phyloP scores from a whole-genome alignment of 1,284 basidiomycete species.

The Microbotryum violaceum region DNA sequence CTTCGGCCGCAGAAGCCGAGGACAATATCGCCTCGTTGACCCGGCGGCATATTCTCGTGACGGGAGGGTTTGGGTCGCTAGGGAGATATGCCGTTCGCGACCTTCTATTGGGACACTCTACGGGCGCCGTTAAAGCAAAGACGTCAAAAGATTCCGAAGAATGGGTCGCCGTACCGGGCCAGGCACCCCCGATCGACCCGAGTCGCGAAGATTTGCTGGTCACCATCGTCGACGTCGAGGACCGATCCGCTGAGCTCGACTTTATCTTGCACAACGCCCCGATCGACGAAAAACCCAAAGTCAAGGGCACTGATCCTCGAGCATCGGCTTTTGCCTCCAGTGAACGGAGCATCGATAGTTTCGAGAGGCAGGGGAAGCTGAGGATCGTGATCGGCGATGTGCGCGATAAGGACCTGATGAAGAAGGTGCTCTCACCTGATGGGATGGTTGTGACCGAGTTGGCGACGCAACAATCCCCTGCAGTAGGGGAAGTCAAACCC shows the following conservation, averaged over 20 bases:
- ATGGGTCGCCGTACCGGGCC: neutral
- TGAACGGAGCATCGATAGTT: constrained; percentile 30
- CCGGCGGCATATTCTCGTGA: constrained; percentile 34
- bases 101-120: constrained; percentile 20
- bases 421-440: constrained; percentile 8
- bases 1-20: constrained; percentile 9
- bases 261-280: constrained; percentile 32
- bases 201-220: constrained; percentile 23
- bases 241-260: constrained; percentile 31
- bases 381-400: constrained; percentile 32
- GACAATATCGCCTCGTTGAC: constrained; percentile 6
- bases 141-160: neutral
- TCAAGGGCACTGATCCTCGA: constrained; percentile 34
- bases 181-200: constrained; percentile 2
- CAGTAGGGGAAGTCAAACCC: constrained; percentile 15
- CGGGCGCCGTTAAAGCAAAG: neutral
- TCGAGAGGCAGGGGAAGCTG: constrained; percentile 27
- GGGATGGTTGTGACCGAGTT: constrained; percentile 13
- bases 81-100: constrained; percentile 33
- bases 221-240: constrained; percentile 29
- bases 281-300: constrained; percentile 26
- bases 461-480: constrained; percentile 4
- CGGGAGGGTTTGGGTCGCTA: constrained; percentile 34
- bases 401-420: constrained; percentile 19
- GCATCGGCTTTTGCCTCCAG: constrained; percentile 30